Evolutionary conservation across 2,329 filamentous ascomycete species (phyloP).

Genomic region (Aspergillus ruber): DNA sequence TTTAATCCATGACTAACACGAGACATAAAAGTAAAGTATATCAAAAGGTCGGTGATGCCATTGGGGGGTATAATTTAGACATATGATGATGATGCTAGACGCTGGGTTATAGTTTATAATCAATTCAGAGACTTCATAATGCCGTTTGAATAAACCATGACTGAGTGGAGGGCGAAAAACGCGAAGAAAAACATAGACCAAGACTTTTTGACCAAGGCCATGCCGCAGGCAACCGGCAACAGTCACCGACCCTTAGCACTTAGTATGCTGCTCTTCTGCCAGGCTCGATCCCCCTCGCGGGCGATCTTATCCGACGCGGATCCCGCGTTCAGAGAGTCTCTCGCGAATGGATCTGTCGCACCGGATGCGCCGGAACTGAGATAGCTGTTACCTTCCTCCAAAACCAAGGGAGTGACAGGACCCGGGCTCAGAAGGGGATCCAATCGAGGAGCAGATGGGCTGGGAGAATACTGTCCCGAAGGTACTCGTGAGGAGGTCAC

Average conservation of each 20-base stretch:
- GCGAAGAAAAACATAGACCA: too few relatives aligned
- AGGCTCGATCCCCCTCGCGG: constrained; percentile 26
- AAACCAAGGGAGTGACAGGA: constrained; percentile 39
- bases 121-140: too few relatives aligned
- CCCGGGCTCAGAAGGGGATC: constrained; percentile 42
- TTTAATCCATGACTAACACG: not conserved
- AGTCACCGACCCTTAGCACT: constrained; percentile 22
- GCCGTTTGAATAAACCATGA: too few relatives aligned
- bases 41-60: not conserved
- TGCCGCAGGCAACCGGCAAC: too few relatives aligned
- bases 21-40: not conserved
- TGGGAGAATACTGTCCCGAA: constrained; percentile 21
- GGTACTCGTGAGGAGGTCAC: constrained; percentile 27
- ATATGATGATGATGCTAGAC: not conserved
- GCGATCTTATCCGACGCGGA: constrained; percentile 27
- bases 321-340: constrained; percentile 16
- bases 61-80: not conserved
- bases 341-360: constrained; percentile 11
- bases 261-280: constrained; percentile 23
- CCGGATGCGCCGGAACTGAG: constrained; percentile 29
- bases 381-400: constrained; percentile 38
- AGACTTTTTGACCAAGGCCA: too few relatives aligned
- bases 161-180: too few relatives aligned
- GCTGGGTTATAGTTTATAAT: not conserved
- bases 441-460: constrained; percentile 39